Base-by-base conservation (phyloP, 148 eudicot species). In the Oxyria digyna region DNA sequence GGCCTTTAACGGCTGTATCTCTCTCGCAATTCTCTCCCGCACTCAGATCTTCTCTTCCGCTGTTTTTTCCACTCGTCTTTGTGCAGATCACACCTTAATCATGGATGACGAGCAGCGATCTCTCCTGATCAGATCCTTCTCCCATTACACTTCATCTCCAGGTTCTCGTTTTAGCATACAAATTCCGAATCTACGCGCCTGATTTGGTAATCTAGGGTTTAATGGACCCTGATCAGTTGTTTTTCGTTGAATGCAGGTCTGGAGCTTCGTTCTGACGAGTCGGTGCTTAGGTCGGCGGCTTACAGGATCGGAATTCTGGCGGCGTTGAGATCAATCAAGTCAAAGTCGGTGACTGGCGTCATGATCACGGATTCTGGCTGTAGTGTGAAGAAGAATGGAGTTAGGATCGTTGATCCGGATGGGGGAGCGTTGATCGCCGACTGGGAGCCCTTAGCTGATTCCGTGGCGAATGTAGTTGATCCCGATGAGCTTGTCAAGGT, bases 351-450 rank as follows among this genome's bases (percentile, higher is more conserved):
- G 55, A 81, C 84, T 46, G 98, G 98, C 0, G 69, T 93, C 77
- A 90, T 93, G 98, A 93, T 93, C 85, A 93, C 98, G 3, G 98
- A 95, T 31, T 93, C 90, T 0, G 96, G 90, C 32, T 85, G 86
- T 54, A 64, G 82, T 33, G 90, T 77, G 4, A 76, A 81, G 9
- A 91, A 86, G 69, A 90, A 87, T 77, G 98, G 96, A 0, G 85
- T 93, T 66, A 89, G 90, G 72, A 80, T 93, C 21, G 88, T 96
- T 5, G 98, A 93, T 65, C 86, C 90, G 0, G 71, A 77, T 67
- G 96, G 98, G 18, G 95, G 91, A 54, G 88, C 86, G 98, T 68
- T 93, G 75, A 75, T 94, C 55, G 88, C 85, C 75, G 38, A 48
- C 1, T 89, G 95, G 98, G 92, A 90, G 54, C 95, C 92, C 40